Percentiles rank a stretch among this genome's conserved stretches.
Evolutionary conservation across 2,329 filamentous ascomycete genomes (phyloP).

Genomic region (Colletotrichum paranaense): DNA sequence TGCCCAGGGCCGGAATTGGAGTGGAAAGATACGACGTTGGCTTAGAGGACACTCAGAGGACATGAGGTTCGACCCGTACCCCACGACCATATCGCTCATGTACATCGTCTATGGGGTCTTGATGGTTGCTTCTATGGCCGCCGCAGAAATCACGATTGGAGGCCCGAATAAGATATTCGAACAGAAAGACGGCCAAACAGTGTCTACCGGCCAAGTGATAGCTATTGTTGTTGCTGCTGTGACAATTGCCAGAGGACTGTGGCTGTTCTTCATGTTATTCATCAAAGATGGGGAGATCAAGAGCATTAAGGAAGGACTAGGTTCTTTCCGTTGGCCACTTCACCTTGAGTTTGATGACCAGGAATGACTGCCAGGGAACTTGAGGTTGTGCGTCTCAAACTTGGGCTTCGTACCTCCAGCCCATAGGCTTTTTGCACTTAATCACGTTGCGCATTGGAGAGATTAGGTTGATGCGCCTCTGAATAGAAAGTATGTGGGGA

Average conservation of each 20-base stretch:
- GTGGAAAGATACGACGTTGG: neutral
- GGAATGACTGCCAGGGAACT: no score
- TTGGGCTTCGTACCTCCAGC: no score
- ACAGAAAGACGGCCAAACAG: neutral
- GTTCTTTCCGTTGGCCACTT: neutral
- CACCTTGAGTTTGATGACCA: no score
- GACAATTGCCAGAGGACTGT: neutral
- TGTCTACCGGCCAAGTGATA: neutral
- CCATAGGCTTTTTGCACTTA: no score
- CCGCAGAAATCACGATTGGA: neutral
- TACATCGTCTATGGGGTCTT: slow-evolving; percentile 5
- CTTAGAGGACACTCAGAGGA: neutral
- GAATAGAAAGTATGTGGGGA: no score
- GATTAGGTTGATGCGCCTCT: no score
- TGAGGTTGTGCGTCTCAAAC: no score
- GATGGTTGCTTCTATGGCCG: neutral
- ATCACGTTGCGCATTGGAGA: no score
- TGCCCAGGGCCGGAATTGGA: no score
- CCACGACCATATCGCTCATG: neutral
- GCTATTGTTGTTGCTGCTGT: slow-evolving; percentile 9
- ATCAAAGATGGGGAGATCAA: neutral
- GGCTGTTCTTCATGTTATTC: neutral
- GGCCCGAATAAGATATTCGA: neutral
- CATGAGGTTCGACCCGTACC: fast-evolving
- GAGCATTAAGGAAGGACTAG: neutral